A percentile compares a stretch with the other conserved stretches of the same genome.
Evolutionary conservation across 2,329 filamentous ascomycete species (phyloP).

Genomic region (Ophiostoma sp.): DNA sequence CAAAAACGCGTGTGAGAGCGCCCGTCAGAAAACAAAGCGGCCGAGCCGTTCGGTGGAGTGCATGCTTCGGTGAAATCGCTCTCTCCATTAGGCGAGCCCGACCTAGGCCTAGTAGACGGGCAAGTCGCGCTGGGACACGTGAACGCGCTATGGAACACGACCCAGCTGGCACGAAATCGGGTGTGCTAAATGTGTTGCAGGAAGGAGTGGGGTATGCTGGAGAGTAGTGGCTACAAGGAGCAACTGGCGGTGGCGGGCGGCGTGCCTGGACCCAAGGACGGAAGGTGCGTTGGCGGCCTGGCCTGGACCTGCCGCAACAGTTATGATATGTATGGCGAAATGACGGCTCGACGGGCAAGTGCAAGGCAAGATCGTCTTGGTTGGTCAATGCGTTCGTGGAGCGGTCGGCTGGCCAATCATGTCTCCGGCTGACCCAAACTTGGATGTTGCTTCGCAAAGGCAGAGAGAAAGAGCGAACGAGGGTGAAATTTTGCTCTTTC

Average conservation of each 20-base stretch:
- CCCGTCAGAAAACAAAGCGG: conserved; percentile 6
- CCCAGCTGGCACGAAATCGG: background rate
- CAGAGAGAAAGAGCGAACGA: conserved; percentile 9
- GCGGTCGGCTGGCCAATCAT: conserved; percentile 19
- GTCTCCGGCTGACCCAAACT: background rate
- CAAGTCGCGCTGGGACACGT: conserved; percentile 32
- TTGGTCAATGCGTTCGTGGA: conserved; percentile 1
- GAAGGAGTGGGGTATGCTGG: conserved; percentile 15
- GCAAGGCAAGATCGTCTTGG: conserved; percentile 5
- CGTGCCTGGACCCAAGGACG: conserved; percentile 2
- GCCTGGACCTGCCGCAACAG: background rate
- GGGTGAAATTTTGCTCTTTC: conserved; percentile 16
- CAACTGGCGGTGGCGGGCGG: background rate
- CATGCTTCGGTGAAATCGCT: conserved; percentile 14
- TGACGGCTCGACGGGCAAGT: background rate
- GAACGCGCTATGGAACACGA: conserved; percentile 27
- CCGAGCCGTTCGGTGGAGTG: conserved; percentile 12
- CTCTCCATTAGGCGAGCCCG: background rate
- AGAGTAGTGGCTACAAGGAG: background rate
- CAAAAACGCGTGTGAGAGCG: background rate
- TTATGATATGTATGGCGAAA: background rate
- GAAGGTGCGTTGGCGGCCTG: conserved; percentile 1
- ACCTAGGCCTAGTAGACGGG: background rate
- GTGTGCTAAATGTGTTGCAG: background rate
- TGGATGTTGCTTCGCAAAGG: background rate